Evolutionary conservation across 176 grass and related monocot genomes (phyloP).

Genomic region (Musa acuminata): DNA sequence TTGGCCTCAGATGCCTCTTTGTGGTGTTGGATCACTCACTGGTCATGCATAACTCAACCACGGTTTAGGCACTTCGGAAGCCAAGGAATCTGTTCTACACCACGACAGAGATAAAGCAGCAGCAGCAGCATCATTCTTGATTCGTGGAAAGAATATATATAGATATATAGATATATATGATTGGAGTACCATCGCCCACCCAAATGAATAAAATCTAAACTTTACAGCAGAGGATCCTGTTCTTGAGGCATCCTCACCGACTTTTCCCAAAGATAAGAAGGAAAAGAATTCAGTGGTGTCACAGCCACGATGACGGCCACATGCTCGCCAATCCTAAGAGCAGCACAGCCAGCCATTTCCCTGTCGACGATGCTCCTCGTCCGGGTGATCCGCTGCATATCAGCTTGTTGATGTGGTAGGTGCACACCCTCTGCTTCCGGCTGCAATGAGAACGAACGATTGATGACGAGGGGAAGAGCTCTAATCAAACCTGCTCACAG

Average conservation of each 20-base stretch:
- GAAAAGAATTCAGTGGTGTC: neutral
- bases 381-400: slow-evolving; percentile 29
- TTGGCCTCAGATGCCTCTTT: too few relatives aligned
- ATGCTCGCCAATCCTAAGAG: slow-evolving; percentile 15
- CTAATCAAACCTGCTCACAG: neutral
- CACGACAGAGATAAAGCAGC: neutral
- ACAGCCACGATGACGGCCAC: slow-evolving; percentile 1
- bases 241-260: neutral
- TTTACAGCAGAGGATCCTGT: neutral
- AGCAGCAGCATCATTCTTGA: neutral
- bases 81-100: too few relatives aligned
- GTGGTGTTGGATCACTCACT: too few relatives aligned
- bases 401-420: slow-evolving; percentile 50
- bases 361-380: slow-evolving; percentile 12
- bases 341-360: slow-evolving; percentile 23
- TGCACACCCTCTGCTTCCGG: slow-evolving; percentile 45
- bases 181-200: neutral
- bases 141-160: too few relatives aligned
- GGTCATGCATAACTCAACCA: too few relatives aligned
- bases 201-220: neutral
- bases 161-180: too few relatives aligned
- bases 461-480: neutral
- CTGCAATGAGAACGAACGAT: slow-evolving; percentile 6
- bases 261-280: neutral
- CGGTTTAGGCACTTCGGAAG: too few relatives aligned